Evolutionary conservation across 331 rosid species (phyloP), one percentile per base, ranked within the genome.

Genomic region (Cydonia oblonga): DNA sequence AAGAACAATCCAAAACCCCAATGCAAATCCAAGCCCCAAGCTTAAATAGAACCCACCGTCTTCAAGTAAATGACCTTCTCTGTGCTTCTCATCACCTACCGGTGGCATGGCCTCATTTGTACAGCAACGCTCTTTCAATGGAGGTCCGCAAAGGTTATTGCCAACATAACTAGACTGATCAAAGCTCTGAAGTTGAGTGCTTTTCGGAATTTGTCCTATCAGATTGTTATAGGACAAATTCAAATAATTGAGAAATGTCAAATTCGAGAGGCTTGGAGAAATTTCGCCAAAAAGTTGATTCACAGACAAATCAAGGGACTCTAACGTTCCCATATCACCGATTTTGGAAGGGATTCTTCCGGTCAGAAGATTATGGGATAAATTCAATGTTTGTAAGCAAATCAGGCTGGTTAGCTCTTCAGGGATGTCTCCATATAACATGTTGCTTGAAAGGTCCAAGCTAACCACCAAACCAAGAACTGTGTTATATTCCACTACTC

Each of bases 381-480:
- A 56, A 22, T 56, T 22, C 28, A 56, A 9, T 0, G 62, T 18
- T 24, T 56, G 26, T 1, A 56, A 9, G 29, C 0, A 0, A 22
- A 22, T 56, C 16, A 56, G 62, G 16, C 8, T 56, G 14, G 8
- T 22, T 0, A 56, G 29, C 24, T 22, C 29, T 56, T 56, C 3
- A 2, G 62, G 62, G 62, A 56, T 56, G 9, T 54, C 60, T 54
- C 28, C 60, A 54, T 0, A 54, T 3, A 54, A 0, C 22, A 54
- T 54, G 28, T 56, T 56, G 29, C 25, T 22, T 22, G 62, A 22
- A 56, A 56, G 62, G 62, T 56, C 29, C 29, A 56, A 10, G 13
- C 18, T 22, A 56, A 0, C 0, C 0, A 2, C 62, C 28, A 22
- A 56, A 3, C 3, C 0, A 22, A 9, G 29, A 0, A 0, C 5